Base-by-base conservation (phyloP, 2,329 filamentous ascomycete genomes). In the Didymella arachidicola region DNA sequence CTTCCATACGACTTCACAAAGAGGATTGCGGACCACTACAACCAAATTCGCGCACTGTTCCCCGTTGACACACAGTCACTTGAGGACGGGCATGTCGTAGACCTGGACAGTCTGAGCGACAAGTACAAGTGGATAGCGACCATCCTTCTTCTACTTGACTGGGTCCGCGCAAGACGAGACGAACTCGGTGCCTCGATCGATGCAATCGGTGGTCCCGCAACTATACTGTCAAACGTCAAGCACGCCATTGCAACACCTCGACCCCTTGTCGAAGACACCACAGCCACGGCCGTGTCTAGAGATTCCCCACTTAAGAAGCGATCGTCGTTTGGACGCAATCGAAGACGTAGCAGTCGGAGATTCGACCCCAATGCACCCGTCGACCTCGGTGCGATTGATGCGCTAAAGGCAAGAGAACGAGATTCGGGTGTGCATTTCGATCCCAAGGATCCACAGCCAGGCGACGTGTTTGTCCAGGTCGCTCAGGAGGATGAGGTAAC, bases 51-150 rank as follows among this genome's bases (percentile, higher is more conserved):
- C 18, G 41, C 62, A 2, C 67, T 63, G 22, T 77, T 82, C 45
- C 59, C 62, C 4, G 54, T 68, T 4, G 71, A 74, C n/a, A 64
- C 73, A 2, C 67, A 77, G 36, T 73, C 75, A 1, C 50, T 68
- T 7, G 59, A 69, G 22, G 53, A 58, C n/a, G 69, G 70, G 7
- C 65, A 71, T 3, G 53, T 68, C 3, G 70, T 81, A 14, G 79
- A 83, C 41, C 69, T 84, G 26, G 78, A 79, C 3, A 69, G 65
- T 1, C 62, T 88, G 5, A 77, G 79, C 34, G 67, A 71, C 2
- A 61, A 67, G 1, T 88, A 82, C 66, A 77, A 79, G 3, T 87
- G 84, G 84, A 64, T 76, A 0, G 65, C 72, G 2, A 84, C 86
- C 51, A 68, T 83, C 6, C 62, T 80, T 0, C 70, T 77, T 8